A percentile compares a stretch with the other conserved stretches of the same genome.
These are phyloP conservation scores for Pseudogymnoascus sp. DNA, from an alignment of 2,329 filamentous ascomycete species.

Conservation along the genomic window DNA sequence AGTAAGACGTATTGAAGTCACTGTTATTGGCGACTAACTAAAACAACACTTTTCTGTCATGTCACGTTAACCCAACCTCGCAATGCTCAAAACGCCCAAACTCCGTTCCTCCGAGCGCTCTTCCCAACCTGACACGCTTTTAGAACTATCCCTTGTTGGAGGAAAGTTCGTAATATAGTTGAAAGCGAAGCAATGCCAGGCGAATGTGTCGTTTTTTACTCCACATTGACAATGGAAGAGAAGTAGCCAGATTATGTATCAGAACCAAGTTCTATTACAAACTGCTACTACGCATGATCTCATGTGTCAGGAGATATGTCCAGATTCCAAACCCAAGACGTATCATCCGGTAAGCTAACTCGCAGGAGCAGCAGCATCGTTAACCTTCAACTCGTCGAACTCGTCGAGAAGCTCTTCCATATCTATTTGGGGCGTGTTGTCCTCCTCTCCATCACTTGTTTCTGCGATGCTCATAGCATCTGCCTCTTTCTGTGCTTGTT, in stretches of 20 bases:
- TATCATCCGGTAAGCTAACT: neutral
- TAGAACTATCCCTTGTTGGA: neutral
- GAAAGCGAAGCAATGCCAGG: neutral
- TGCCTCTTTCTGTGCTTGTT: conserved; percentile 40
- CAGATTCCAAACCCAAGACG: neutral
- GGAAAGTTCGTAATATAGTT: neutral
- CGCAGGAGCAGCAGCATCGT: conserved; percentile 15
- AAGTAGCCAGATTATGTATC: neutral
- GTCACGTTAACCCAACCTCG: conserved; percentile 8
- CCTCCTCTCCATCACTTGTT: conserved; percentile 55
- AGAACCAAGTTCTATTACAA: neutral
- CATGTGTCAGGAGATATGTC: neutral
- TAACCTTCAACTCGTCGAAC: conserved; percentile 77
- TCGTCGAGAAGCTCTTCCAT: conserved; percentile 84
- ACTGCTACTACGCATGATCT: neutral
- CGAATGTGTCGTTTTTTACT: neutral
- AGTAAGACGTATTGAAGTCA: conserved; percentile 4
- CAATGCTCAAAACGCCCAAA: conserved; percentile 8
- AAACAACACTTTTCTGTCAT: conserved; percentile 9
- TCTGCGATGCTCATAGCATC: conserved; percentile 63
- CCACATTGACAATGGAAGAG: conserved; percentile 1
- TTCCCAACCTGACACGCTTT: neutral
- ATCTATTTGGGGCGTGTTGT: conserved; percentile 60
- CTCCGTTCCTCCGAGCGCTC: neutral
- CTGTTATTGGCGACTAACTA: conserved; percentile 9